Percentiles rank a stretch among this genome's conserved stretches.
Conservation (phyloP, 495 filamentous ascomycete genomes). For the Xylaria sp. region DNA sequence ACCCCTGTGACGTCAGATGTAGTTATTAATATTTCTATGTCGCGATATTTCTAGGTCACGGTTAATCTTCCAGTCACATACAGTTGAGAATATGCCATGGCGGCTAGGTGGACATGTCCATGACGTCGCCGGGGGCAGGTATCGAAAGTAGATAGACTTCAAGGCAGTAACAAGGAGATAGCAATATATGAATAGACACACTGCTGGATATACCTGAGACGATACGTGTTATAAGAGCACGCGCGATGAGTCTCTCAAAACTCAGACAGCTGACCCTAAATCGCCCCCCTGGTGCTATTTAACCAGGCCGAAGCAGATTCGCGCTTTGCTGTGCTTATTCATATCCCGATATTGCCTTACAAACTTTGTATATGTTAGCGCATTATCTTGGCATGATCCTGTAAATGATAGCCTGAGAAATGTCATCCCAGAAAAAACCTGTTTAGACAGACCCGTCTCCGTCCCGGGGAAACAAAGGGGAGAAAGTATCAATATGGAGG, state of each 20-base stretch:
- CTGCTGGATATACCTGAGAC: neutral
- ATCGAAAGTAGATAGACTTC: neutral
- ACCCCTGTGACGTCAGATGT: neutral
- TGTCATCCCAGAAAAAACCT: constrained; percentile 2
- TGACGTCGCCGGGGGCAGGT: neutral
- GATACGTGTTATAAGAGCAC: neutral
- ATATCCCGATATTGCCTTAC: neutral
- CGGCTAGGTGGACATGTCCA: neutral
- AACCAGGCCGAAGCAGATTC: neutral
- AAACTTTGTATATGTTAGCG: neutral
- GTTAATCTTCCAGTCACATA: neutral
- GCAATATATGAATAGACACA: neutral
- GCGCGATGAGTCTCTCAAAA: neutral
- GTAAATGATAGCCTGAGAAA: neutral
- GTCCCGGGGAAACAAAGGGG: neutral
- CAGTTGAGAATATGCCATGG: neutral
- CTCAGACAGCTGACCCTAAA: neutral
- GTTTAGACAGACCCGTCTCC: neutral
- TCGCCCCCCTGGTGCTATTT: neutral
- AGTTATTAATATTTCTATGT: neutral
- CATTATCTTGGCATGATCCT: neutral
- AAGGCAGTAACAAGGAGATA: neutral
- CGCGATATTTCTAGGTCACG: neutral
- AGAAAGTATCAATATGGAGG: neutral
- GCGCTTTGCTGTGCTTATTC: neutral